Conservation (phyloP, 1,284 basidiomycete genomes). For the Coniophora puteana region DNA sequence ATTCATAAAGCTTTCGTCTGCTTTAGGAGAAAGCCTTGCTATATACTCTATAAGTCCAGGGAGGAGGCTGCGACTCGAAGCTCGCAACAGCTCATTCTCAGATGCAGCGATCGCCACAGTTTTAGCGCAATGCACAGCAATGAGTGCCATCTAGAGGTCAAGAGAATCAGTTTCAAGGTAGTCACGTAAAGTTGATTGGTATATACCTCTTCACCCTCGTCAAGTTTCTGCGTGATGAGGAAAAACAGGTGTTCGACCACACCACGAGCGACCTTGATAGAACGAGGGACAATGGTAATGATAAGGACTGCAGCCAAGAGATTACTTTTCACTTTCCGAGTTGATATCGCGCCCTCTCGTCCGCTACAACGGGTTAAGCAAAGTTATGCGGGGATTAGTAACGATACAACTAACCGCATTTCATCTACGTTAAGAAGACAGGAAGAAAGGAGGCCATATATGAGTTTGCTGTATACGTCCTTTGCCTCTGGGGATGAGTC, state of each 20-base stretch:
- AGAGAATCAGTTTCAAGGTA: slow-evolving; percentile 12
- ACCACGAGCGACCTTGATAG: slow-evolving; percentile 66
- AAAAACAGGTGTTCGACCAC: slow-evolving; percentile 86
- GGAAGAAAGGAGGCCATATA: slow-evolving; percentile 85
- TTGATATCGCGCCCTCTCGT: slow-evolving; percentile 72
- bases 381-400: not conserved
- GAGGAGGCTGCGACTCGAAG: slow-evolving; percentile 71
- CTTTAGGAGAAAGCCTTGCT: slow-evolving; percentile 59
- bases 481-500: slow-evolving; percentile 26
- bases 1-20: slow-evolving; percentile 49
- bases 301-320: slow-evolving; percentile 84
- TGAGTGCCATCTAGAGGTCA: slow-evolving; percentile 62
- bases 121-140: slow-evolving; percentile 85
- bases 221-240: slow-evolving; percentile 75
- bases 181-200: not conserved
- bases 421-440: slow-evolving; percentile 88
- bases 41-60: slow-evolving; percentile 80
- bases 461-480: slow-evolving; percentile 52
- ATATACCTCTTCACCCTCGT: slow-evolving; percentile 65
- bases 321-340: slow-evolving; percentile 89
- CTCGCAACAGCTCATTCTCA: slow-evolving; percentile 64
- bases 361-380: slow-evolving; percentile 44
- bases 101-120: slow-evolving; percentile 67
- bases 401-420: slow-evolving; percentile 65
- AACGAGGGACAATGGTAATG: slow-evolving; percentile 74